A percentile compares a stretch with the other conserved stretches of the same genome.
phyloP scores from a whole-genome alignment of 2,329 filamentous ascomycete genomes.

The Didymosphaeria variabile region DNA sequence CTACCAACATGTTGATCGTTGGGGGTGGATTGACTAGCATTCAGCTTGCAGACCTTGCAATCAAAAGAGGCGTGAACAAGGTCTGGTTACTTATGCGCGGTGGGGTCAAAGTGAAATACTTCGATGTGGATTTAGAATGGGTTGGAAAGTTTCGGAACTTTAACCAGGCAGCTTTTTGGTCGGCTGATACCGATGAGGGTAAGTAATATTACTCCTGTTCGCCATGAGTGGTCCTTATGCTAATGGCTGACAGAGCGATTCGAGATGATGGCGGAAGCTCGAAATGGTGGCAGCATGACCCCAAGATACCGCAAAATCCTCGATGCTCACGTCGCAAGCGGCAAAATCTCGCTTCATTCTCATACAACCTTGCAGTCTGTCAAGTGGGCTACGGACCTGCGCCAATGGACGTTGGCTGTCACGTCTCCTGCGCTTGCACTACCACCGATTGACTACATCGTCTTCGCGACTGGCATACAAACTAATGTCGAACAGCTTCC shows the following conservation, averaged over 20 bases:
- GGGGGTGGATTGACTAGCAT: conserved; percentile 81
- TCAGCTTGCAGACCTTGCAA: conserved; percentile 73
- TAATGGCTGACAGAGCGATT: conserved; percentile 62
- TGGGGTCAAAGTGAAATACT: conserved; percentile 72
- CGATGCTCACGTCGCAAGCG: conserved; percentile 64
- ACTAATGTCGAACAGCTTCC: conserved; percentile 69
- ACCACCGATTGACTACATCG: conserved; percentile 70
- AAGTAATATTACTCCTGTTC: conserved; percentile 16
- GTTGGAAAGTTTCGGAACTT: conserved; percentile 84
- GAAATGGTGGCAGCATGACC: conserved; percentile 80
- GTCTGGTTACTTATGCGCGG: conserved; percentile 76
- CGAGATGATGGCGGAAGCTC: conserved; percentile 70
- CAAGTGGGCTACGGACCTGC: conserved; percentile 59
- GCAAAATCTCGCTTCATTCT: conserved; percentile 65
- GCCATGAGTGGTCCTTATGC: neutral
- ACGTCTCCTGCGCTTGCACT: conserved; percentile 64
- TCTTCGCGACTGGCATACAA: conserved; percentile 78
- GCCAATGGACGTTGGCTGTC: conserved; percentile 16
- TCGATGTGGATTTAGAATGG: conserved; percentile 80
- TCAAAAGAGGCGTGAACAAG: conserved; percentile 71
- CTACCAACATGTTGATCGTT: conserved; percentile 73
- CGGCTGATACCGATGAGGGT: conserved; percentile 73
- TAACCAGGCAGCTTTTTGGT: conserved; percentile 80
- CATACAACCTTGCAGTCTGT: conserved; percentile 65
- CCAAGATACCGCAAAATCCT: conserved; percentile 73